Base-by-base conservation (phyloP, 2,329 filamentous ascomycete genomes). In the Aspergillus sp. region DNA sequence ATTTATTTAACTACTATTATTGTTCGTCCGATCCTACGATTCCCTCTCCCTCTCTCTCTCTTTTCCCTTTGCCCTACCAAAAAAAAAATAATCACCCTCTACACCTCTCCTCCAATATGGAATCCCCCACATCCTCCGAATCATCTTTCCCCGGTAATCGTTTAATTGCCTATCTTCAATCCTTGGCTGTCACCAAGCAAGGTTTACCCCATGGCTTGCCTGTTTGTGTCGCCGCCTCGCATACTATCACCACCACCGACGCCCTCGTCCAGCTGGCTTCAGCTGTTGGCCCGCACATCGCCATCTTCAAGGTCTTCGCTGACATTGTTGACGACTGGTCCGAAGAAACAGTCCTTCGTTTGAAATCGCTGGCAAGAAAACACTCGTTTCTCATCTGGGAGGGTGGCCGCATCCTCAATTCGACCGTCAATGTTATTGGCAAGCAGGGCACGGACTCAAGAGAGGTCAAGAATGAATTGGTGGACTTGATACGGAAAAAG, bases 261-360 rank as follows among this genome's bases (percentile, higher is more conserved):
- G 70, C 77, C 51, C 70, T 83, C 12, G 60, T 83, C 12, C 67
- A 69, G 35, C 65, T 83, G 7, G 78, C 78, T 28, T 73, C 79
- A 49, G 73, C 80, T 31, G 70, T 82, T 11, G 79, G 80, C 46
- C 78, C 81, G 51, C 73, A 76, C 48, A 82, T 83, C 45, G 79
- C 77, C 51, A 62, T 82, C 27, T 67, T 83, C 43, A 79, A 82
- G 61, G 77, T 81, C 5, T 78, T 82, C 56, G 78, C 77, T 43
- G 79, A 83, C 61, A 79, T 79, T 41, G 75, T 83, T 52, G 72
- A 75, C 49, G 79, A 83, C 61, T 83, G 79, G 71, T 73, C 72
- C 10, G 73, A 77, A 46, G 70, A 76, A 45, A 81, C 78, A 1
- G 74, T 75, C 29, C 59, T 61, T 19, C 58, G 63, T 40, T 56